These are phyloP conservation scores for Mycosphaerella arachidis DNA, from an alignment of 2,329 filamentous ascomycete species.

Conservation along the genomic window DNA sequence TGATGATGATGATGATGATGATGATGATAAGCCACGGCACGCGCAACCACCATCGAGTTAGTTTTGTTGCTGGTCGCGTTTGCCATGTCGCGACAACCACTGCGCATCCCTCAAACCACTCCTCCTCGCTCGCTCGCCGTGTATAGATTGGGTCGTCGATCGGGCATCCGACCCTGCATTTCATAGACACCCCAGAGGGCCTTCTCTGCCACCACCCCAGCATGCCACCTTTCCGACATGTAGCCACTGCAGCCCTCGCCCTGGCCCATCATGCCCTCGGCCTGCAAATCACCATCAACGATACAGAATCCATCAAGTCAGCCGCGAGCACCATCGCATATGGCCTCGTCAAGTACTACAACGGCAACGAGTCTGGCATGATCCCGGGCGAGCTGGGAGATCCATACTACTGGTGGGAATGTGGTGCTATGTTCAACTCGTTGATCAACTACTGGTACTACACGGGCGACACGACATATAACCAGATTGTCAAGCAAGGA, in stretches of 20 bases:
- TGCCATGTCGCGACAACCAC: neutral
- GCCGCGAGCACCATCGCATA: constrained; percentile 41
- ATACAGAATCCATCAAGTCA: constrained; percentile 39
- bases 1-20: no score
- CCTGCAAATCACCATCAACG: constrained; percentile 19
- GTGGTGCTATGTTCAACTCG: constrained; percentile 56
- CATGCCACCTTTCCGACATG: constrained; percentile 10
- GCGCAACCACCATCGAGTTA: neutral
- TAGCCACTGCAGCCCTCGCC: constrained; percentile 1
- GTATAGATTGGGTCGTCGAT: neutral
- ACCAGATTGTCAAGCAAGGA: constrained; percentile 53
- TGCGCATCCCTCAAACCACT: neutral
- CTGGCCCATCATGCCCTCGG: constrained; percentile 3
- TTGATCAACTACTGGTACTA: constrained; percentile 66
- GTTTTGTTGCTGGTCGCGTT: neutral
- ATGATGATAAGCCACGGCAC: neutral
- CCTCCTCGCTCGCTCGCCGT: neutral
- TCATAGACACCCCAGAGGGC: neutral
- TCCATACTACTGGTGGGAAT: constrained; percentile 73
- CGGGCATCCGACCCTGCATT: neutral
- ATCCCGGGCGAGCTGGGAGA: constrained; percentile 53
- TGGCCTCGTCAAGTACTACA: constrained; percentile 51
- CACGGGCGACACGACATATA: constrained; percentile 62
- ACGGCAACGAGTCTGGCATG: constrained; percentile 47
- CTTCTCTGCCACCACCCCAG: neutral